Base-by-base conservation (phyloP, 495 filamentous ascomycete genomes). In the Tuber brumale region DNA sequence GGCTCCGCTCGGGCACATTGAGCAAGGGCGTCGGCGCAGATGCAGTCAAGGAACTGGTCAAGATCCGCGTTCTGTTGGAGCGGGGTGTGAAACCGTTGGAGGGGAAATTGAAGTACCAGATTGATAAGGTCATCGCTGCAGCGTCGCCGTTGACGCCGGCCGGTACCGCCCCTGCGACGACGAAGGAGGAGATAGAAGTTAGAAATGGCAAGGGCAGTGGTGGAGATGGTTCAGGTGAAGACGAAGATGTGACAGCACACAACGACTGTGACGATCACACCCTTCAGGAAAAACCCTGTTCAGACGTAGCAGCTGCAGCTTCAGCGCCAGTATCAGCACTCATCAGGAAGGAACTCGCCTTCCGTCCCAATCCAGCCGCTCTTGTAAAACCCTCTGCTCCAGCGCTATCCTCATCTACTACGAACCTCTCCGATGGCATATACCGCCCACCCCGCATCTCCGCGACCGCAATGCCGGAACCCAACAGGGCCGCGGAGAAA, bases 21-120 rank as follows among this genome's bases (percentile, higher is more conserved):
- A 81, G 83, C 6, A 81, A 82, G 14, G 83, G 84, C 16, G 77
- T 89, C 14, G 85, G 87, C 46, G 87, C 90, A 31, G 86, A 89
- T n/a, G 89, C 92, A 1, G 89, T 94, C 19, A 90, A 90, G 79
- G 96, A 96, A 78, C 86, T 99, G 18, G 89, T 93, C 37, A 94
- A 97, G 84, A 86, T 97, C 57, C 88, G 94, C 19, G 86, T 97
- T 3, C 97, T 94, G 81, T 86, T 98, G 12, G 95, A 98, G 80
- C 94, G 92, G 81, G 96, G 96, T 72, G 92, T 97, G 6, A 88
- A 91, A 37, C 94, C 95, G 1, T 85, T 98, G n/a, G 95, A 99
- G 83, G 88, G 89, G 66, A 91, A 92, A 61, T 83, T 97, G 69
- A 93, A 92, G 76, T 96, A 95, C 84, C 92, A 95, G 83, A 90